These are phyloP conservation scores for Aspergillus sp. DNA, from an alignment of 2,329 filamentous ascomycete genomes.

Conservation along the genomic window DNA sequence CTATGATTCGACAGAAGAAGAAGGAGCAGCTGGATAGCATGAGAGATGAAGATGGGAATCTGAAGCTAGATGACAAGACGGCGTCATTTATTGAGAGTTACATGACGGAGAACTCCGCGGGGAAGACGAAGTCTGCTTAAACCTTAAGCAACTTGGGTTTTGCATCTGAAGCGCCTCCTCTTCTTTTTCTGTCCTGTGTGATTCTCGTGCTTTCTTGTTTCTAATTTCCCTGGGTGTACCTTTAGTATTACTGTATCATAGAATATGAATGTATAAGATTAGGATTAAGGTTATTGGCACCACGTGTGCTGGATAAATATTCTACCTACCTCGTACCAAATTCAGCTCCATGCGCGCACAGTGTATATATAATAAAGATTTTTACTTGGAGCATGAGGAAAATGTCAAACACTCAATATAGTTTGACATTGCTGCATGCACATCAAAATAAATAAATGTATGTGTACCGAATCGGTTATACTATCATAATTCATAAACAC, in stretches of 20 bases:
- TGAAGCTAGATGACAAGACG: slow-evolving; percentile 33
- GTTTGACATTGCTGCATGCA: too few relatives aligned
- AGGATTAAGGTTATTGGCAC: not conserved
- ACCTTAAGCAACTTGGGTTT: not conserved
- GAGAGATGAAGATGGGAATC: slow-evolving; percentile 39
- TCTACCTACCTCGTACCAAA: not conserved
- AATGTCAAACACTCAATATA: not conserved
- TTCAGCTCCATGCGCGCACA: not conserved
- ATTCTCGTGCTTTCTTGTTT: not conserved
- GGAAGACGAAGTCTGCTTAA: slow-evolving; percentile 2
- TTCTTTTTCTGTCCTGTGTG: slow-evolving; percentile 6
- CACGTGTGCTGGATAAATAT: too few relatives aligned
- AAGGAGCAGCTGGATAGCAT: slow-evolving; percentile 34
- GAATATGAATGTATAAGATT: slow-evolving; percentile 23
- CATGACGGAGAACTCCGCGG: slow-evolving; percentile 26
- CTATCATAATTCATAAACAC: not conserved
- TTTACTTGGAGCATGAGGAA: not conserved
- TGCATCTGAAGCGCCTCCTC: slow-evolving; percentile 1
- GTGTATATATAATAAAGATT: not conserved
- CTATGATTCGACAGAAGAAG: slow-evolving; percentile 37
- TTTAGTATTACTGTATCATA: slow-evolving; percentile 28
- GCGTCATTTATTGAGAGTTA: slow-evolving; percentile 38
- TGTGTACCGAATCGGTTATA: not conserved
- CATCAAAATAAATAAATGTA: too few relatives aligned
- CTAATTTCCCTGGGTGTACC: slow-evolving; percentile 17